These are phyloP conservation scores for Saccharomycopsis sp. DNA, from an alignment of 805 yeast species.

Conservation along the genomic window DNA sequence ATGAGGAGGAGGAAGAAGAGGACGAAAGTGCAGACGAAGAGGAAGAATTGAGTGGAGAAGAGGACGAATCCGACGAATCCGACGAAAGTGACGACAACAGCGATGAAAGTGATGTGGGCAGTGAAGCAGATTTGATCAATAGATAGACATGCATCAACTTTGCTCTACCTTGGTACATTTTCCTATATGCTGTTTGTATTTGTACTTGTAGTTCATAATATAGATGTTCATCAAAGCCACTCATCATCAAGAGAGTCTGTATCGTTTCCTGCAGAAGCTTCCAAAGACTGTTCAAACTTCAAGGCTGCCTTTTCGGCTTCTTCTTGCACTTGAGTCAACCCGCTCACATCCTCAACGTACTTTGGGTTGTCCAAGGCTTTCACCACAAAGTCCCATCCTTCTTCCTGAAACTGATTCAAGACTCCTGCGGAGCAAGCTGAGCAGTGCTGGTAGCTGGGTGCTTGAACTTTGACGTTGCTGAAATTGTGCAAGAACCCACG, in stretches of 20 bases:
- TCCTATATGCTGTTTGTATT: no score
- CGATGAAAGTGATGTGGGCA: constrained; percentile 3
- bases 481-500: constrained; percentile 75
- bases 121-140: no score
- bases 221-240: constrained; percentile 11
- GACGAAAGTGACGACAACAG: constrained; percentile 2
- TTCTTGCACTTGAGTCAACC: constrained; percentile 63
- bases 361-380: constrained; percentile 56
- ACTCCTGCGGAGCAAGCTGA: constrained; percentile 76
- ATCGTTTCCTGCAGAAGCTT: constrained; percentile 23
- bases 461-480: constrained; percentile 51
- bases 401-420: constrained; percentile 36
- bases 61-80: constrained; percentile 5
- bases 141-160: no score
- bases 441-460: constrained; percentile 70
- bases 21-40: constrained; percentile 2
- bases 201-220: no score
- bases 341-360: constrained; percentile 70
- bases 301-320: constrained; percentile 53
- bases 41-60: neutral
- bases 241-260: constrained; percentile 23
- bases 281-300: constrained; percentile 30
- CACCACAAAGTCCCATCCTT: constrained; percentile 78
- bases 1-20: constrained; percentile 3
- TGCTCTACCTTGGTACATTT: no score